Percentiles rank a stretch among this genome's conserved stretches.
phyloP scores from a whole-genome alignment of 192 early-diverging fungal genomes.

The Lunasporangiospora selenospora region DNA sequence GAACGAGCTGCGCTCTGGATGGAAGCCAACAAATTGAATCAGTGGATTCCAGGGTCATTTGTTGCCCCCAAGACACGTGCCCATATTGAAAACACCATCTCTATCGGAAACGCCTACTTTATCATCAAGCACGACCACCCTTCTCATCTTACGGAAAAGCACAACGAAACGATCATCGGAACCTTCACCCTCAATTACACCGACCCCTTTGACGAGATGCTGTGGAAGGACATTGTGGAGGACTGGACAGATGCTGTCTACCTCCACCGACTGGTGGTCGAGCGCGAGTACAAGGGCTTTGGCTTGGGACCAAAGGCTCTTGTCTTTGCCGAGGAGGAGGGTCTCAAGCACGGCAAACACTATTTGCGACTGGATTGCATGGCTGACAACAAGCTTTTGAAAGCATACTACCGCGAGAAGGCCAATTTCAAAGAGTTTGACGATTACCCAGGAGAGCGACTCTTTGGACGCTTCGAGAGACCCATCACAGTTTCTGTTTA shows the following conservation, averaged over 20 bases:
- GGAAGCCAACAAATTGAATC: constrained; percentile 40
- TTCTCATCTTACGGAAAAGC: not conserved
- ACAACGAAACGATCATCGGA: constrained; percentile 26
- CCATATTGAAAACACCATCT: constrained; percentile 39
- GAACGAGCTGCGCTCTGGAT: constrained; percentile 43
- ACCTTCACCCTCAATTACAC: constrained; percentile 44
- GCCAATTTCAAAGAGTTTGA: constrained; percentile 42
- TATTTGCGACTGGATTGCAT: constrained; percentile 39
- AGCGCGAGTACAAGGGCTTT: constrained; percentile 41
- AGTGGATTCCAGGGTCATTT: constrained; percentile 45
- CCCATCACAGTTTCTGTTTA: no score
- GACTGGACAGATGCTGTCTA: constrained; percentile 45
- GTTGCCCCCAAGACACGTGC: constrained; percentile 39
- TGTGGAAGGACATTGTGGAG: constrained; percentile 42
- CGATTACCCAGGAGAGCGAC: constrained; percentile 37
- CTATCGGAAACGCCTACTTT: constrained; percentile 37
- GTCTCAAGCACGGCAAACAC: constrained; percentile 35
- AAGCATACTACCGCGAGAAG: constrained; percentile 40
- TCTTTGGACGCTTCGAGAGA: constrained; percentile 42
- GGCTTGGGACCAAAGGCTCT: constrained; percentile 37
- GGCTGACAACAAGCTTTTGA: constrained; percentile 46
- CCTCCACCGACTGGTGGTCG: constrained; percentile 40
- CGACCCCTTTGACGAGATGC: constrained; percentile 44
- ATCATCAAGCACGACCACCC: constrained; percentile 14
- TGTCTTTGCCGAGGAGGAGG: constrained; percentile 34